Base-by-base conservation (phyloP, 1,139 yeast species). In the Ogataea hybrid region DNA sequence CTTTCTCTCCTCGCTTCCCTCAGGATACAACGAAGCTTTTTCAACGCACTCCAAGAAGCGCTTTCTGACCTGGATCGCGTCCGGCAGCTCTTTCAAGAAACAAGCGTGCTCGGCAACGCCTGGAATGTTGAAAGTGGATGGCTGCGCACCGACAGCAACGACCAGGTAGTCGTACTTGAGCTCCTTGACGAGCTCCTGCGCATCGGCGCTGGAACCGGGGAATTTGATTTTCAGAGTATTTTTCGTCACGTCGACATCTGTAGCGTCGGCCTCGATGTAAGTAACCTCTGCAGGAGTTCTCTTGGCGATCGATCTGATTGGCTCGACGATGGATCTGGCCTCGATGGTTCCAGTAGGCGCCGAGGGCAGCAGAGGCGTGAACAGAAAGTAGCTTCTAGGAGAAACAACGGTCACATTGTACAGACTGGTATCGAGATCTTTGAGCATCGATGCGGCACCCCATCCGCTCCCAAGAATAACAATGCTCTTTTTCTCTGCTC, bases 331-430 rank as follows among this genome's bases (percentile, higher is more conserved):
- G 35, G 96, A 87, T 67, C 95, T 87, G 62, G 80, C 75, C 62
- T 89, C 96, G 53, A 90, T 80, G 39, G 96, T 85, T 49, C 97
- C 97, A 35, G 96, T 89, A 40, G 97, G 95, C 53, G 90, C 84
- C 21, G 96, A 85, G 35, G 97, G 97, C 58, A 90, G 76, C 63
- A 90, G 72, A 9, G 97, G 97, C 36, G 97, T 89, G 75, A 89
- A 90, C 58, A 90, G 73, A 68, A 90, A 90, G 73, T 88, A 89
- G 74, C 89, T 89, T 70, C 97, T 80, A 49, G 97, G 97, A 28
- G 96, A 87, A 39, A 90, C 84, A 43, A 90, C 82, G 42, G 87
- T 81, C 42, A 90, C 96, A 62, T 90, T 87, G 69, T 89, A 90
- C 62, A 83, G 70, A 35, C 90, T 71, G 39, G 96, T 84, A 64